Base-by-base conservation (phyloP, 371 early-diverging fungal genomes). In the Mucor circinelloides region DNA sequence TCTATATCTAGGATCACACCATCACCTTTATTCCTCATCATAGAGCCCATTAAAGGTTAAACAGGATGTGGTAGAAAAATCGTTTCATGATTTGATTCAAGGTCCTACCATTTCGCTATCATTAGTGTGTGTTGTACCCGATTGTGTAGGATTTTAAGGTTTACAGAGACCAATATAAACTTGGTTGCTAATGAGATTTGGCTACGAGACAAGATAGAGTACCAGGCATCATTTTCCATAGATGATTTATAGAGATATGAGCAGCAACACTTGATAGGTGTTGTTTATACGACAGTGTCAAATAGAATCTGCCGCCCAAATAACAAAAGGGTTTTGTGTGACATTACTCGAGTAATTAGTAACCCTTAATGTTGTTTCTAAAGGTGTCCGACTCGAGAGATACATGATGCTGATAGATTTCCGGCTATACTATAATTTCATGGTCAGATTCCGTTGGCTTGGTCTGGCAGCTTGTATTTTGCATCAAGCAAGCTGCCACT, bases 311-410 rank as follows among this genome's bases (percentile, higher is more conserved):
- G 21, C 46, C 19, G 19, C 46, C 46, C 46, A 46, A 46, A 46
- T 19, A 46, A 21, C 23, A 21, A 46, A 46, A 46, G 46, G 46
- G 46, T 21, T 46, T n/a, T 28, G 57, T 56, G 57, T n/a, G 32
- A 56, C 57, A 56, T 56, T 46, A 21, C 6, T 10, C 23, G 1
- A n/a, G 21, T 46, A 46, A 46, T 56, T 56, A n/a, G n/a, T n/a
- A 32, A 56, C 57, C 21, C 23, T 10, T 46, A 44, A 19, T 46
- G 7, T 30, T 30, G 15, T 28, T 31, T 56, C n/a, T n/a, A 17
- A 19, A 25, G 17, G 57, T 56, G 57, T 56, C 31, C 57, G 57
- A 56, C 57, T 56, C 57, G 57, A 56, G 32, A n/a, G 46, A 21
- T 46, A 7, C 46, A 21, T 46, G 21, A 7, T 46, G 21, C 46